Evolutionary conservation across 495 filamentous ascomycete species (phyloP), one percentile per base, ranked within the genome.

Genomic region (Tuber melanosporum): DNA sequence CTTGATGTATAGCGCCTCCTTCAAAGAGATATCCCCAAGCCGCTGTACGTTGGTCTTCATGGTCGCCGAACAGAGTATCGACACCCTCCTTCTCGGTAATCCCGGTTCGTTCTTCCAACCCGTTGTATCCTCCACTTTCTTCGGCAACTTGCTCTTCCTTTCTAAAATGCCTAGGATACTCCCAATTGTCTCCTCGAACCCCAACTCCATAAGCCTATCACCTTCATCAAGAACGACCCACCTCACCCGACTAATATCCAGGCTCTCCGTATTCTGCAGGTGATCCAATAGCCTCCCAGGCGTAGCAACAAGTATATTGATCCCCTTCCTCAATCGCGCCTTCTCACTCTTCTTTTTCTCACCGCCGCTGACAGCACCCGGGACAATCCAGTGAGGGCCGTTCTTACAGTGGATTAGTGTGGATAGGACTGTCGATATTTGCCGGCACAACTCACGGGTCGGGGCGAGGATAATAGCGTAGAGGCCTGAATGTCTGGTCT

Each of bases 271-370:
- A 77, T 97, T 93, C 73, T 97, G 91, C 32, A 99, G 82, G 84
- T 99, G 95, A 86, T 98, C 95, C 2, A 89, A 90, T 74, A 99
- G 86, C 32, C 95, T 89, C 75, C 95, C 95, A 1, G 95, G 95
- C 0, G 95, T 99, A 45, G 95, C 95, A 20, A 99, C 92, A 41
- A 99, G 87, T 73, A 98, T 96, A 85, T 98, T 98, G 77, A 97
- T 86, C 2, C 95, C 95, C 83, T 98, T 98, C 78, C 95, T 86
- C 78, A 99, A 82, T 70, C 96, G 87, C 43, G 95, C 93, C 84
- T 99, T 99, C 83, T 99, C 95, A 2, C 93, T 94, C 81, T 98
- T 95, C 84, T 98, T 98, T 85, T 94, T 98, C 85, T 98, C 94
- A 39, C 95, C 95, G 83, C 95, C 95, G 78, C 94, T 96, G 19